These are phyloP conservation scores for Epichloe festucae DNA, from an alignment of 2,329 filamentous ascomycete genomes.

Conservation along the genomic window DNA sequence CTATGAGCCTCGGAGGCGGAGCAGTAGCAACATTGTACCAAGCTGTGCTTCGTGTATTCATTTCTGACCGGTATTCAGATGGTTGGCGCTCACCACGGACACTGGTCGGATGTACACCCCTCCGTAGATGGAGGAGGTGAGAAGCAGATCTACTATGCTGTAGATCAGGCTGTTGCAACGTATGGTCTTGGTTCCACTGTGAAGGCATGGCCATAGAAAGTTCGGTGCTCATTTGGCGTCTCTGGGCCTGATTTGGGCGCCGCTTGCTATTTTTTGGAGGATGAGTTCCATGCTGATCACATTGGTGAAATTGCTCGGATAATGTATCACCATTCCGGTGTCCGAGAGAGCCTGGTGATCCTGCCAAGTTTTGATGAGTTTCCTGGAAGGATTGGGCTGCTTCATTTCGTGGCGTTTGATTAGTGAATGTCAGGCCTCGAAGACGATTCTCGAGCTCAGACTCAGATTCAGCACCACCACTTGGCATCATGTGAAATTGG, in stretches of 20 bases:
- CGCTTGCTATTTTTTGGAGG: slow-evolving; percentile 6
- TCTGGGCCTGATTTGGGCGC: slow-evolving; percentile 44
- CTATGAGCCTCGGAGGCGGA: neutral
- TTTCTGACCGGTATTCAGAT: neutral
- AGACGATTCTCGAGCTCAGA: slow-evolving; percentile 41
- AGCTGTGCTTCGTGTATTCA: neutral
- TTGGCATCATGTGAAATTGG: neutral
- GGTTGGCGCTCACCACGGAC: neutral
- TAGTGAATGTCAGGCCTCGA: slow-evolving; percentile 45
- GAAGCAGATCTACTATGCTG: neutral
- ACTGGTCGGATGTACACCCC: neutral
- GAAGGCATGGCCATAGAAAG: slow-evolving; percentile 42
- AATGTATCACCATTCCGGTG: neutral
- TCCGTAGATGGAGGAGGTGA: neutral
- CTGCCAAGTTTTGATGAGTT: neutral
- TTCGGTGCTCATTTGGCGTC: slow-evolving; percentile 49
- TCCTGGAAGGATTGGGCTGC: neutral
- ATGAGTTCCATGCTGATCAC: slow-evolving; percentile 8
- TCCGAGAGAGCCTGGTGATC: neutral
- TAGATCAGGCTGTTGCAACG: neutral
- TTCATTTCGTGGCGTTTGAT: slow-evolving; percentile 15
- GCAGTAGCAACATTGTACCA: neutral
- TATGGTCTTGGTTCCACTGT: slow-evolving; percentile 7
- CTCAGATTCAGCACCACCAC: neutral
- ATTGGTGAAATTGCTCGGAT: neutral